Evolutionary conservation across 495 filamentous ascomycete genomes (phyloP).

Genomic region (Penicillium steckii): DNA sequence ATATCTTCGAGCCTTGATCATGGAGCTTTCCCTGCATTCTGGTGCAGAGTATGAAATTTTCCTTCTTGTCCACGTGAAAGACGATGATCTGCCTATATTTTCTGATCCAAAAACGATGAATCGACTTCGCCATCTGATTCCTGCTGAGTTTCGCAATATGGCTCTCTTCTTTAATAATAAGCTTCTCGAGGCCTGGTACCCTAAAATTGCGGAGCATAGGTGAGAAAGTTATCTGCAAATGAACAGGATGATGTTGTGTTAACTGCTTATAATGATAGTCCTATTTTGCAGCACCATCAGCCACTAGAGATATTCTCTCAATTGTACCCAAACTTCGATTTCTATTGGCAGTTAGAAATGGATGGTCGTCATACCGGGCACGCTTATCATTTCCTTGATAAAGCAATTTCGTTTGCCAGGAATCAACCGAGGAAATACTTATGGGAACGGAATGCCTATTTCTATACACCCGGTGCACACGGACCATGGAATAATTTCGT

Average conservation of each 20-base stretch:
- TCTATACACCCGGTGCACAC: slow-evolving; percentile 65
- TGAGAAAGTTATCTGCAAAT: slow-evolving; percentile 6
- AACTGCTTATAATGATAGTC: slow-evolving; percentile 7
- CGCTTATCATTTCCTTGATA: slow-evolving; percentile 66
- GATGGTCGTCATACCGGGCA: slow-evolving; percentile 71
- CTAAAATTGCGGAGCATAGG: slow-evolving; percentile 27
- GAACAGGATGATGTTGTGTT: neutral
- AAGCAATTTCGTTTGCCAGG: slow-evolving; percentile 55
- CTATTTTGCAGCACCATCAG: slow-evolving; percentile 30
- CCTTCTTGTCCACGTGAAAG: slow-evolving; percentile 71
- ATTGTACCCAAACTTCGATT: slow-evolving; percentile 69
- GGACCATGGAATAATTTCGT: slow-evolving; percentile 58
- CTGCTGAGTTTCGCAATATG: slow-evolving; percentile 64
- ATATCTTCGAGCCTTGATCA: slow-evolving; percentile 69
- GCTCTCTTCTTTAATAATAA: slow-evolving; percentile 64
- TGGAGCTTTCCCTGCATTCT: slow-evolving; percentile 67
- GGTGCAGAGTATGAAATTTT: slow-evolving; percentile 79
- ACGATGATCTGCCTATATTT: slow-evolving; percentile 51
- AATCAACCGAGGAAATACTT: slow-evolving; percentile 64
- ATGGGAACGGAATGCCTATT: slow-evolving; percentile 74
- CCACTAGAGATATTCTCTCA: slow-evolving; percentile 56
- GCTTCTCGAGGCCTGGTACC: slow-evolving; percentile 28
- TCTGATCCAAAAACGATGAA: slow-evolving; percentile 52
- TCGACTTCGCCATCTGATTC: slow-evolving; percentile 46
- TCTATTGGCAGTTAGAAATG: slow-evolving; percentile 75